These are phyloP conservation scores for Termitomyces sp. DNA, from an alignment of 768 basidiomycete species.

Conservation along the genomic window DNA sequence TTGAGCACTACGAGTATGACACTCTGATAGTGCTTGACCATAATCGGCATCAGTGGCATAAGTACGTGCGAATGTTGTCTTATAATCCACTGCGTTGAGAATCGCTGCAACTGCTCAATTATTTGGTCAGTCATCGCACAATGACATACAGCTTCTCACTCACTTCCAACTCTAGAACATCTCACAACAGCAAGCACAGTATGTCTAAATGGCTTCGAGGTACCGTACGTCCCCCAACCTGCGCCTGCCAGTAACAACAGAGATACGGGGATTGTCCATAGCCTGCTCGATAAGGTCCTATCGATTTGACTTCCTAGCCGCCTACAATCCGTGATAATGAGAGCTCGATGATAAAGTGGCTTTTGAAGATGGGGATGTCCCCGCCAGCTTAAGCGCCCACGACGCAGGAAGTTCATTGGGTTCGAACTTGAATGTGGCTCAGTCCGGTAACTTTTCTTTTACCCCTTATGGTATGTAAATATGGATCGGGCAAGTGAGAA, in stretches of 20 bases:
- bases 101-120: slow-evolving; percentile 53
- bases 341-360: slow-evolving; percentile 4
- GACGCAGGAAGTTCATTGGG: slow-evolving; percentile 19
- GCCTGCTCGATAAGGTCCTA: slow-evolving; percentile 1
- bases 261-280: slow-evolving; percentile 36
- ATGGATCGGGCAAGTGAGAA: too few species aligned
- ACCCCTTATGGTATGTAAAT: slow-evolving; percentile 10
- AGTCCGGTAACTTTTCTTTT: slow-evolving; percentile 12
- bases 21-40: slow-evolving; percentile 60
- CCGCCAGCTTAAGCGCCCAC: slow-evolving; percentile 19
- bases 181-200: slow-evolving; percentile 68
- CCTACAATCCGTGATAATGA: slow-evolving; percentile 9
- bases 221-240: slow-evolving; percentile 56
- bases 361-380: slow-evolving; percentile 9
- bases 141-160: slow-evolving; percentile 21
- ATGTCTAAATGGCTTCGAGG: slow-evolving; percentile 73
- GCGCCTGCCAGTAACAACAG: slow-evolving; percentile 33
- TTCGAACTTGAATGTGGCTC: not conserved
- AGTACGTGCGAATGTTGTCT: slow-evolving; percentile 53
- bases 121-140: slow-evolving; percentile 21
- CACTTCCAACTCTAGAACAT: slow-evolving; percentile 76
- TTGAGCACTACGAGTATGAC: slow-evolving; percentile 80
- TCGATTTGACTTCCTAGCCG: slow-evolving; percentile 3
- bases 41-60: slow-evolving; percentile 52
- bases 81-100: slow-evolving; percentile 68